Percentiles rank a stretch among this genome's conserved stretches.
Conservation (phyloP, 768 basidiomycete species). For the Paxillus ammoniavirescens region DNA sequence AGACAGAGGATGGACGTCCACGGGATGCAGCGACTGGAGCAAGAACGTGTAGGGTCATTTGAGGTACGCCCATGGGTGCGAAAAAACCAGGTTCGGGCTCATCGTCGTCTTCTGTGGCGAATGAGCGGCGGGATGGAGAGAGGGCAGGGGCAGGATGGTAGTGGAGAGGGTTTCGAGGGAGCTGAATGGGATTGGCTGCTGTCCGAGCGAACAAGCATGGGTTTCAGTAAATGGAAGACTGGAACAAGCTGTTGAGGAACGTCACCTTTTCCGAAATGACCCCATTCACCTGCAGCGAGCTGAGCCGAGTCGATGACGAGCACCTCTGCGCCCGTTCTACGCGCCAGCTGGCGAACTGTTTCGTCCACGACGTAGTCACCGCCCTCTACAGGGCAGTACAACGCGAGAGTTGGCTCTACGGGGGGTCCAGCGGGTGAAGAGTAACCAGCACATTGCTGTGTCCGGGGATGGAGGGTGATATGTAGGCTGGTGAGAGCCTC, state of each 20-base stretch:
- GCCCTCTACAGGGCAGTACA: constrained; percentile 82
- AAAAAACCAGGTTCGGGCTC: constrained; percentile 50
- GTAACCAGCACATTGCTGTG: constrained; percentile 71
- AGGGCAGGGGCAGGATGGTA: constrained; percentile 39
- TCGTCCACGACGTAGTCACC: constrained; percentile 81
- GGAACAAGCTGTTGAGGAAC: neutral
- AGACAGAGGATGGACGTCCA: constrained; percentile 30
- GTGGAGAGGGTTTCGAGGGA: constrained; percentile 77
- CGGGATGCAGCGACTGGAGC: constrained; percentile 35
- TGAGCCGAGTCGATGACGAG: constrained; percentile 82
- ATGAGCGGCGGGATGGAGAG: constrained; percentile 26
- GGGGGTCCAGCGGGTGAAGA: constrained; percentile 50
- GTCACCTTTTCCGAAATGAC: constrained; percentile 76
- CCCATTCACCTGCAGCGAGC: constrained; percentile 86
- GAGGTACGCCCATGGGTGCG: constrained; percentile 33
- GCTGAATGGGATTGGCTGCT: constrained; percentile 70
- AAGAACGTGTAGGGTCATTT: constrained; percentile 48
- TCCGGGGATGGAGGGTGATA: constrained; percentile 78
- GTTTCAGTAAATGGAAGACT: constrained; percentile 8
- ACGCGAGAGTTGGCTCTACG: constrained; percentile 76
- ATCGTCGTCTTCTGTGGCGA: constrained; percentile 39
- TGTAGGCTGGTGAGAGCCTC: constrained; percentile 74
- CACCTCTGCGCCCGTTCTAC: constrained; percentile 73
- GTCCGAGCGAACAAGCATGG: neutral
- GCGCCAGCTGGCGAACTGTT: constrained; percentile 76